These are phyloP conservation scores for Salix udensis DNA, from an alignment of 345 rosid genomes.

Conservation along the genomic window DNA sequence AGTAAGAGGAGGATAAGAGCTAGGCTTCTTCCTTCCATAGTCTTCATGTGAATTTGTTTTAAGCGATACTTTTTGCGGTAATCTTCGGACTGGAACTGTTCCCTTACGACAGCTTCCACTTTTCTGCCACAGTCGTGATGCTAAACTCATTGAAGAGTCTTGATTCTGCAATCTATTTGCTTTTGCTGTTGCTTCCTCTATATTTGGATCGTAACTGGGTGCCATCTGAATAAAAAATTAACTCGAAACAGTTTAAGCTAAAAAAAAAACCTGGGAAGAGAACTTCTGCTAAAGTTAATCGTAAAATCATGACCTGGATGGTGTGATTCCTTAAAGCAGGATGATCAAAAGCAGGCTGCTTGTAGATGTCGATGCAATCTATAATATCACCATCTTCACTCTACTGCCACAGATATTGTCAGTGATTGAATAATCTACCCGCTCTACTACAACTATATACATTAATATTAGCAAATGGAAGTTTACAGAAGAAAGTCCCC, in stretches of 20 bases:
- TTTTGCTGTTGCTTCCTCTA: not conserved
- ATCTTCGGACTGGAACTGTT: constrained; percentile 44
- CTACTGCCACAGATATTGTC: constrained; percentile 15
- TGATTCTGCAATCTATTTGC: not conserved
- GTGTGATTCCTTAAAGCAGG: constrained; percentile 43
- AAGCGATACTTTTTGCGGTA: not conserved
- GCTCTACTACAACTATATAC: not conserved
- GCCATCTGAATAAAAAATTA: constrained; percentile 25
- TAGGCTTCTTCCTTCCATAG: constrained; percentile 23
- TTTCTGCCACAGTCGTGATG: constrained; percentile 44
- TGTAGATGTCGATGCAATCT: constrained; percentile 48
- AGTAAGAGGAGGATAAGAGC: not conserved
- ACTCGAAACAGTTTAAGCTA: not conserved
- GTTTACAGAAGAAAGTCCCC: not conserved
- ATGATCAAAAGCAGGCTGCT: constrained; percentile 50
- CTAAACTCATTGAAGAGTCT: not conserved
- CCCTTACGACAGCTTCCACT: constrained; percentile 49
- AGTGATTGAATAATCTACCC: not conserved
- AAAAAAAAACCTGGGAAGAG: not conserved
- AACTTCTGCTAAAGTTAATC: not conserved
- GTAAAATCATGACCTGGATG: constrained; percentile 35
- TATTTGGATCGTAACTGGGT: constrained; percentile 30
- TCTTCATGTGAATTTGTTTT: constrained; percentile 9
- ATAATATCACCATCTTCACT: constrained; percentile 53
- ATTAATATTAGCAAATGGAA: not conserved